Evolutionary conservation across 495 filamentous ascomycete genomes (phyloP), one percentile per base, ranked within the genome.

Genomic region (Massariosphaeria phaeospora): DNA sequence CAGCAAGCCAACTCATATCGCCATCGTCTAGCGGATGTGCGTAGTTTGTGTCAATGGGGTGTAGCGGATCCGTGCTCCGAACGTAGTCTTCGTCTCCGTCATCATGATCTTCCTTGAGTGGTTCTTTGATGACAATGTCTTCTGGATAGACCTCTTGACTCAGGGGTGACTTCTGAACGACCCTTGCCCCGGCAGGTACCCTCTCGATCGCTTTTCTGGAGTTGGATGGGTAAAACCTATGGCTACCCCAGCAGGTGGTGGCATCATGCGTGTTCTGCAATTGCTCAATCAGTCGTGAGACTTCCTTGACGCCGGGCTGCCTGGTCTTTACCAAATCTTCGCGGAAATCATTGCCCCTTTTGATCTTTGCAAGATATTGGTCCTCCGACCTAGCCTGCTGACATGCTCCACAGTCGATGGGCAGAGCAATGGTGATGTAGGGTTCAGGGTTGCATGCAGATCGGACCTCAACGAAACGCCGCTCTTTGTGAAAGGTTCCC

Each of bases 391-490:
- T 0, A 3, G 23, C 2, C 8, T 42, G 23, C 15, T 51, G 58
- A 21, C 58, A 61, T 26, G 38, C 13, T 1, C 48, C 48, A 21
- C 59, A 63, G 0, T 25, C 39, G 7, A 27, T n/a, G 1, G 24
- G 25, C n/a, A 40, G 21, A 5, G 36, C 45, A 33, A 58, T 29
- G 33, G 20, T 3, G 15, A 63, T 41, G 34, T 63, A 63, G 1
- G 41, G 27, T 9, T 38, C 30, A 1, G 54, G 26, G 3, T 20
- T 40, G 24, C 59, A 63, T 20, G 59, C 54, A 2, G 54, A 48
- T 10, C n/a, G 39, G 17, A 9, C 31, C 18, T 9, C 30, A 2
- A 8, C 8, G 46, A 2, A 3, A 5, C 20, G 12, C 2, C 17
- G 42, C 33, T 42, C 10, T 15, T 51, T 47, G 12, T 34, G 18